Evolutionary conservation across 139 green algal genomes (phyloP), one percentile per base, ranked within the genome.

Genomic region (Ettlia oleoabundans): DNA sequence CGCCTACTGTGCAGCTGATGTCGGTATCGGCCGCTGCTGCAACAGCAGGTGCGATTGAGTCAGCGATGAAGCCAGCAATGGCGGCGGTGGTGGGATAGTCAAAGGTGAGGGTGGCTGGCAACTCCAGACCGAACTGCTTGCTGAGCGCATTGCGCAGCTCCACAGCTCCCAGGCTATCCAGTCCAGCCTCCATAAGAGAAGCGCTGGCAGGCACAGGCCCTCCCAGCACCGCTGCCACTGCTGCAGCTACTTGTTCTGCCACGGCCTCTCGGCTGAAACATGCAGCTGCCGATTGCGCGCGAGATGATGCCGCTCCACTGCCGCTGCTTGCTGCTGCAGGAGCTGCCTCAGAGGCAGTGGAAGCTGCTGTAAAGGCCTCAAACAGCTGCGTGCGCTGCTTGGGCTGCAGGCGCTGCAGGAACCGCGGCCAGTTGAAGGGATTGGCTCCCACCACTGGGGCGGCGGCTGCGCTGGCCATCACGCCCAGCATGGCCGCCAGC

Each of bases 131-230:
- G 72, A 94, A 86, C 13, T 58, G 63, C 30, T 64, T 88, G 62
- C 94, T 90, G 3, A 98, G 90, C 3, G 73, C 77, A 79, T 95
- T 96, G 40, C 92, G 86, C 52, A 98, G 86, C 90, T 98, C 95
- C 6, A 97, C 89, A 0, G 93, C 90, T 0, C 91, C 92, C 53
- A 98, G 86, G 15, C 88, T 94, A 81, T 98, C 89, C 35, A 93
- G 76, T 32, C 88, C 89, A 2, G 81, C 42, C 38, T 85, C 89
- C 85, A 92, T 93, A 10, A 93, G 83, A 32, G 86, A 86, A 38
- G 84, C 76, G 7, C 76, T 80, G 24, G 72, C 19, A 89, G 84
- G 18, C 3, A 84, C 55, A 8, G 52, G 47, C 28, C 58, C 61
- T 10, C 85, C 85, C 33, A 89, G 55, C 43, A 89, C 85, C 3